These are phyloP conservation scores for Colletotrichum siamense DNA, from an alignment of 2,329 filamentous ascomycete species.

Conservation along the genomic window DNA sequence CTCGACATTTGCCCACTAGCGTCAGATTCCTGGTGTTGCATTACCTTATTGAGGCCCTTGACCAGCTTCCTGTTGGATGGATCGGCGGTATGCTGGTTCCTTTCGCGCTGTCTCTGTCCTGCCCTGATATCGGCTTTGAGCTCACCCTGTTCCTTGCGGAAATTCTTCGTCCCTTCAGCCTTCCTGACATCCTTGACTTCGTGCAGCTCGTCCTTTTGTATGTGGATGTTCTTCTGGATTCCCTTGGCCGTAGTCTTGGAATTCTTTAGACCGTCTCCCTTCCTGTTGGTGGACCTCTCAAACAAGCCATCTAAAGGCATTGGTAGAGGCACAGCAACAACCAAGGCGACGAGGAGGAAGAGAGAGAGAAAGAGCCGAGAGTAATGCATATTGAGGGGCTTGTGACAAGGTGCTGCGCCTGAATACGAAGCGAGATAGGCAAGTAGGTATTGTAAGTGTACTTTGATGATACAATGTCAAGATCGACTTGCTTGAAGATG, in stretches of 20 bases:
- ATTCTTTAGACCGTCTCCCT: neutral
- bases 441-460: neutral
- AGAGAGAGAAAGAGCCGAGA: neutral
- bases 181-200: neutral
- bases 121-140: neutral
- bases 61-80: neutral
- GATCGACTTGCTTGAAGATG: neutral
- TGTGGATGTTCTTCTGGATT: neutral
- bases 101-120: neutral
- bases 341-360: neutral
- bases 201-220: neutral
- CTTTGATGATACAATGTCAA: rapidly evolving
- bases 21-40: neutral
- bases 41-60: neutral
- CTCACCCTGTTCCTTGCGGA: neutral
- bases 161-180: neutral
- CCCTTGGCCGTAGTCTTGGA: neutral
- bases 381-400: neutral
- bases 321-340: neutral
- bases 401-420: neutral
- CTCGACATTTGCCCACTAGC: neutral
- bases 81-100: neutral
- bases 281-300: neutral
- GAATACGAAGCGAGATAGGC: neutral
- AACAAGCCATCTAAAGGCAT: neutral